Base-by-base conservation (phyloP, 176 grass and related monocot species). In the Hyparrhenia diplandra region DNA sequence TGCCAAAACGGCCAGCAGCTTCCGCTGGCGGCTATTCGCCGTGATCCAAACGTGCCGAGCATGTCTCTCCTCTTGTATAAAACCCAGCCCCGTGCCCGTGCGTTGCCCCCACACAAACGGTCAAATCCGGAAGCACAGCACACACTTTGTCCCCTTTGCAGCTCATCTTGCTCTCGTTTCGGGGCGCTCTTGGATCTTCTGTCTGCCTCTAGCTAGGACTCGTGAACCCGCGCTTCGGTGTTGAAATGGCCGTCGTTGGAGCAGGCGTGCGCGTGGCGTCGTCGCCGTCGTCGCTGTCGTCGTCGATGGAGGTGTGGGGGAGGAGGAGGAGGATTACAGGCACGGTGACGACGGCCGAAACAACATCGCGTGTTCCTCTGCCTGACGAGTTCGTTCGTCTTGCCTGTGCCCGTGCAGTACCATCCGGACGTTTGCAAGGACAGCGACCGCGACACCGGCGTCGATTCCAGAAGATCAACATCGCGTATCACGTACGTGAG, bases 391-490 rank as follows among this genome's bases (percentile, higher is more conserved):
- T 47, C 13, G 45, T 49, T 49, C 45, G 45, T 47, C 43, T 52
- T 18, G 17, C 47, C 47, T 21, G 1, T 0, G 24, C 1, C 30
- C 43, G 8, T 57, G 71, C 86, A 83, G 86, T 78, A 88, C 28
- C 86, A 88, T 42, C 86, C 86, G 11, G 86, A 88, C 67, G 74
- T 83, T 7, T 4, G 77, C 57, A 71, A n/a, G 35, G 35, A 82
- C 49, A 16, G 49, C 49, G 49, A 54, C 40, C 11, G 37, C 28
- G 6, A 63, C 41, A 1, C 2, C 55, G 10, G 3, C 76, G 10
- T 45, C 13, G 39, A 89, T 89, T 89, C 42, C 77, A 81, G 87
- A 13, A 72, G 71, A 89, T 89, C 77, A 89, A 64, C 71, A 34
- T 45, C 10, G 87, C 87, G 2, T 89, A 89, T 18, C 87, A 83